Evolutionary conservation across 257 asterid genomes (phyloP).

Genomic region (Solanum ossicruentum): DNA sequence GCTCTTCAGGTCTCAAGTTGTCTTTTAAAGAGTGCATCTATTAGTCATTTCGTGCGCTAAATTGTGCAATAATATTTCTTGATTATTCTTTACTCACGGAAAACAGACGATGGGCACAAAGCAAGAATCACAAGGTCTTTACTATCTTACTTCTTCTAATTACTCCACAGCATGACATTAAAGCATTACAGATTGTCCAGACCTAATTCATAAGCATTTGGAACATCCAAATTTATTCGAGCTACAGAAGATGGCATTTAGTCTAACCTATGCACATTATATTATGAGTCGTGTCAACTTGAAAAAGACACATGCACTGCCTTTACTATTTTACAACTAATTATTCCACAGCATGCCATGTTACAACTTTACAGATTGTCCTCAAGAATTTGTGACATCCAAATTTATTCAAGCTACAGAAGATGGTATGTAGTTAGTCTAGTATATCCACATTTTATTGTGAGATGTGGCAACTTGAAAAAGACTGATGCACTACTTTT

Average conservation of each 20-base stretch:
- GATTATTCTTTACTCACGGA: background rate
- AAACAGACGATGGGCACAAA: background rate
- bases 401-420: too few species aligned
- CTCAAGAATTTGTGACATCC: background rate
- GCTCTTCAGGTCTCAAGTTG: background rate
- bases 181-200: background rate
- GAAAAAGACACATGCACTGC: background rate
- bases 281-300: background rate
- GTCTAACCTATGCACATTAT: background rate
- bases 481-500: background rate
- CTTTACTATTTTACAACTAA: background rate
- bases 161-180: background rate
- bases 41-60: background rate
- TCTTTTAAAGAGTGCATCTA: background rate
- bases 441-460: background rate
- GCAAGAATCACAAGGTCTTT: background rate
- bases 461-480: background rate
- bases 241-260: background rate
- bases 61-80: background rate
- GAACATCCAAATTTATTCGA: background rate
- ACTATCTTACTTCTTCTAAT: background rate
- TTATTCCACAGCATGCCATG: background rate
- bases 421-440: background rate
- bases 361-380: background rate
- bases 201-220: background rate